Percentiles rank a stretch among this genome's conserved stretches.
phyloP scores from a whole-genome alignment of 345 rosid genomes.

The Camelina hispida region DNA sequence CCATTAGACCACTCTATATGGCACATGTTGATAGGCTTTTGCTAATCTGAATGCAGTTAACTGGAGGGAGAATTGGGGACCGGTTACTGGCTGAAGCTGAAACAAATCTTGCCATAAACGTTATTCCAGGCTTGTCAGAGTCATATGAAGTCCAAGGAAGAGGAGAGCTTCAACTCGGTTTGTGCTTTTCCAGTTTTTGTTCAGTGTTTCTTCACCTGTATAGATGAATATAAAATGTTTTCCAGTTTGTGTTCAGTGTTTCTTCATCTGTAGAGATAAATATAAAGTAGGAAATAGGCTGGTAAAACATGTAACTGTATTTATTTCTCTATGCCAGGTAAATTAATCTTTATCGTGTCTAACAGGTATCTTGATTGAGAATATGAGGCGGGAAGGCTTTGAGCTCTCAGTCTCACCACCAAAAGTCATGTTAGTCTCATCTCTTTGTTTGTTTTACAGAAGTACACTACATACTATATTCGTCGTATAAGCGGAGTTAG shows the following conservation, averaged over 20 bases:
- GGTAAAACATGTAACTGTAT: constrained; percentile 16
- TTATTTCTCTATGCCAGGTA: constrained; percentile 23
- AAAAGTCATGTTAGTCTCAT: constrained; percentile 84
- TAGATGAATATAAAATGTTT: constrained; percentile 18
- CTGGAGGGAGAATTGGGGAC: constrained; percentile 91
- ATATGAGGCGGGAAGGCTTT: constrained; percentile 98
- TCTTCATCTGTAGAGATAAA: constrained; percentile 17
- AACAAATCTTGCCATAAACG: constrained; percentile 97
- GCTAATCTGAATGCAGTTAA: constrained; percentile 61
- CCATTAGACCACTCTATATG: constrained; percentile 7
- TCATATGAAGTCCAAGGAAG: constrained; percentile 97
- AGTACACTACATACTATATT: constrained; percentile 2
- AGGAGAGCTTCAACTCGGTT: constrained; percentile 99
- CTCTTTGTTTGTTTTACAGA: constrained; percentile 1
- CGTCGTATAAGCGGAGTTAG: background rate
- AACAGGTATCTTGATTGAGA: constrained; percentile 95
- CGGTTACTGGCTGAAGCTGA: constrained; percentile 93
- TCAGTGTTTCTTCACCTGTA: constrained; percentile 31
- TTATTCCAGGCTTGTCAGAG: constrained; percentile 84
- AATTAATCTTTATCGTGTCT: constrained; percentile 29
- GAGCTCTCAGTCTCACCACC: constrained; percentile 98
- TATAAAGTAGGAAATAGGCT: background rate
- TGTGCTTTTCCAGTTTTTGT: constrained; percentile 38
- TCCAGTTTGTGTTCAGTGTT: constrained; percentile 23
- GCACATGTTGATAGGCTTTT: constrained; percentile 22